These are phyloP conservation scores for Trichothecium sympodiale DNA, from an alignment of 2,329 filamentous ascomycete species.

Conservation along the genomic window DNA sequence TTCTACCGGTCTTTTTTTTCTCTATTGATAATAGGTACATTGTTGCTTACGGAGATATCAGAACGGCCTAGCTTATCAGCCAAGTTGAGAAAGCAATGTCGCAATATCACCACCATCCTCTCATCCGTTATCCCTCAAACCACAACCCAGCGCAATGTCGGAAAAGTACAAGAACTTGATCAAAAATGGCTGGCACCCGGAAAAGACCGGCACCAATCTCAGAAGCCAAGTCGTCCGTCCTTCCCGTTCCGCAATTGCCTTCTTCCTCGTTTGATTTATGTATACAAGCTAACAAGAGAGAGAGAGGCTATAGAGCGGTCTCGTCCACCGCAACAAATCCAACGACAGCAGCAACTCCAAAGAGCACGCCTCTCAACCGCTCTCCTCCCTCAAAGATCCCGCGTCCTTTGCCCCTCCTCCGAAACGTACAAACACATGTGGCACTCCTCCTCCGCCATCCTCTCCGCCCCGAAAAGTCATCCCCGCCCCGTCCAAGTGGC, in stretches of 20 bases:
- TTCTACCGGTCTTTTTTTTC: too few species aligned
- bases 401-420: slow-evolving; percentile 71
- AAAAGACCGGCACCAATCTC: slow-evolving; percentile 28
- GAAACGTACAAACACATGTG: slow-evolving; percentile 38
- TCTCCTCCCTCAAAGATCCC: slow-evolving; percentile 65
- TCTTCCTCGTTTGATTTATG: slow-evolving; percentile 3
- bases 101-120: too few species aligned
- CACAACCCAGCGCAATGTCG: slow-evolving; percentile 26
- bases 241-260: not conserved
- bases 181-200: slow-evolving; percentile 42
- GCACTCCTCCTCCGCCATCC: slow-evolving; percentile 14
- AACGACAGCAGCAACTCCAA: slow-evolving; percentile 13
- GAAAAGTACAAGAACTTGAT: slow-evolving; percentile 34
- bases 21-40: too few species aligned
- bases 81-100: too few species aligned
- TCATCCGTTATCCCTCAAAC: too few species aligned
- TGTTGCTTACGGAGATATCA: too few species aligned
- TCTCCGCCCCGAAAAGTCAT: slow-evolving; percentile 15
- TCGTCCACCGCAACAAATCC: slow-evolving; percentile 30
- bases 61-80: too few species aligned
- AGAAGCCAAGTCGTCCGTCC: slow-evolving; percentile 35
- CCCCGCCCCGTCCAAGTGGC: slow-evolving; percentile 21
- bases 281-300: not conserved
- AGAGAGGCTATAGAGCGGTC: slow-evolving; percentile 26
- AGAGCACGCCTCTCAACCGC: slow-evolving; percentile 41